Base-by-base conservation (phyloP, 305 asterid species). In the Stenogyne calaminthoides region DNA sequence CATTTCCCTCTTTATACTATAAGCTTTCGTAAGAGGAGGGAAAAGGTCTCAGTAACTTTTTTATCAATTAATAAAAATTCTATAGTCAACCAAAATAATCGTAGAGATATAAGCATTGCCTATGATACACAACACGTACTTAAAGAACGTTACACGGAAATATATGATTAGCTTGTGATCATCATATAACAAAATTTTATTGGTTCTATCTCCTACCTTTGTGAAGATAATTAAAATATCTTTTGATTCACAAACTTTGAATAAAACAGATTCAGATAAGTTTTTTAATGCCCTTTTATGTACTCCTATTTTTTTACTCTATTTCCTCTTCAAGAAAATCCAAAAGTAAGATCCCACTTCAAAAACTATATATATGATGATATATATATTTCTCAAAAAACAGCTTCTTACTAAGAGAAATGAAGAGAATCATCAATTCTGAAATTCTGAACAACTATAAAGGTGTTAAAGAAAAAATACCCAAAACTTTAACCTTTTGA, bases 281-380 rank as follows among this genome's bases (percentile, higher is more conserved):
- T 22, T 56, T 22, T 59, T 34, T 32, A 59, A 59, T 59, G 25
- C 34, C 36, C 34, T 37, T 9, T 3, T 7, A 32, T 32, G 18
- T 29, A 59, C 65, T n/a, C 44, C 20, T 58, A n/a, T 29, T 5
- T 40, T 16, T 20, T 25, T 14, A 12, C 47, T 57, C 22, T 14
- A 20, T 65, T 65, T 62, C 32, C 22, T 56, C n/a, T 62, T 61
- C 12, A 61, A 15, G 47, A 61, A 47, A 34, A n/a, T 61, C 44
- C 47, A 34, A 61, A 34, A 61, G 27, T 15, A 34, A 61, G 22
- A 61, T n/a, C 47, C 29, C 29, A 36, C 32, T 16, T 7, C 1
- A 2, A 5, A 46, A 46, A 12, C 0, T n/a, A n/a, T n/a, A n/a
- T n/a, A n/a, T n/a, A n/a, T n/a, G n/a, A n/a, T n/a, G n/a, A n/a